Conservation (phyloP, 805 yeast genomes). For the Teunomyces pallodes region DNA sequence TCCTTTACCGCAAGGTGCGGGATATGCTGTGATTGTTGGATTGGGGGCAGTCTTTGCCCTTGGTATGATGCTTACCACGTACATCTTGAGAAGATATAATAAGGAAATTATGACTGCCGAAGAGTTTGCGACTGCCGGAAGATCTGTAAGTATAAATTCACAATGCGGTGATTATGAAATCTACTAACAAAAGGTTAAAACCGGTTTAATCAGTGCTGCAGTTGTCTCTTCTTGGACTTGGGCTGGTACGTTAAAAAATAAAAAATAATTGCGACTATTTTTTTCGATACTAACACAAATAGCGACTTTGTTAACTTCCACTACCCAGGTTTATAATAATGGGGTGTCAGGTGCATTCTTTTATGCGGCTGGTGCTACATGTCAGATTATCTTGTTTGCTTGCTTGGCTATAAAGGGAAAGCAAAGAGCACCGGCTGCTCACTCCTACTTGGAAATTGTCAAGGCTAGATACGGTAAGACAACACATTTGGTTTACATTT, state of each 20-base stretch:
- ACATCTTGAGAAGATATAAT: conserved; percentile 71
- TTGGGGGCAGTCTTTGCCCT: conserved; percentile 76
- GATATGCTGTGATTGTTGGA: conserved; percentile 86
- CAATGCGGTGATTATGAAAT: too few species aligned
- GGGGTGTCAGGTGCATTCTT: conserved; percentile 82
- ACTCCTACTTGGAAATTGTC: conserved; percentile 84
- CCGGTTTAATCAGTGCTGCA: conserved; percentile 83
- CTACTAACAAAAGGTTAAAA: conserved; percentile 48
- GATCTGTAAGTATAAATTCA: conserved; percentile 36
- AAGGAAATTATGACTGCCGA: conserved; percentile 87
- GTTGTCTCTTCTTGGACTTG: conserved; percentile 92
- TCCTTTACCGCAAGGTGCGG: conserved; percentile 70
- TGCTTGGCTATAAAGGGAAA: conserved; percentile 86
- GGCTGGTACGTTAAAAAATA: conserved; percentile 32
- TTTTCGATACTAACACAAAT: conserved; percentile 22
- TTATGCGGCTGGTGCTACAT: conserved; percentile 90
- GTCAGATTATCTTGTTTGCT: conserved; percentile 83
- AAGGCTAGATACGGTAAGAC: conserved; percentile 75
- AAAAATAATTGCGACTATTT: neutral
- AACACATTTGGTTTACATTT: conserved; percentile 68
- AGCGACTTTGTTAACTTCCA: conserved; percentile 63
- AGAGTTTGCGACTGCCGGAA: conserved; percentile 91
- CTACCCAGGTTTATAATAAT: conserved; percentile 70
- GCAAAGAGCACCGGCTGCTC: conserved; percentile 87
- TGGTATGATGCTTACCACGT: conserved; percentile 78